These are phyloP conservation scores for Eimeria acervulina DNA, from an alignment of 169 alveolate genomes.

Conservation along the genomic window DNA sequence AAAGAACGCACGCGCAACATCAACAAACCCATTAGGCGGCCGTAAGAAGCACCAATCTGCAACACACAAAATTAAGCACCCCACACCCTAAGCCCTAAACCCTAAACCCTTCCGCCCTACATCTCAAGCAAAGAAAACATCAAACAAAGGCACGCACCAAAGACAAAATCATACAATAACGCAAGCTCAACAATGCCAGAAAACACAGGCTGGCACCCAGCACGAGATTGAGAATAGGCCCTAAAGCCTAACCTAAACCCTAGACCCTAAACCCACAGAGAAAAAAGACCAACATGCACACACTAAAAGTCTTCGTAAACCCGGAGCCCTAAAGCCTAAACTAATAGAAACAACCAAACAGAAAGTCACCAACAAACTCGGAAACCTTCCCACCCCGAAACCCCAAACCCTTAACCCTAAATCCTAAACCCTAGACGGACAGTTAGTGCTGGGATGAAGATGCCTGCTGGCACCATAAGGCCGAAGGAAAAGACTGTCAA, in stretches of 20 bases:
- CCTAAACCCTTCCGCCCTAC: neutral
- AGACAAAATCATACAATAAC: too few relatives aligned
- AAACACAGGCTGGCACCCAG: neutral
- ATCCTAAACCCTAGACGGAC: conserved; percentile 22
- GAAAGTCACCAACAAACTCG: neutral
- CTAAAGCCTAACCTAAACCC: neutral
- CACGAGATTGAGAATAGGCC: too few relatives aligned
- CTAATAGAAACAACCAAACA: neutral
- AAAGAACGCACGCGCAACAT: conserved; percentile 51
- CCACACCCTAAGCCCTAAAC: neutral
- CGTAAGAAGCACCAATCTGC: conserved; percentile 83
- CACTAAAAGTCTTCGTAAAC: neutral
- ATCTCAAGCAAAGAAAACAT: neutral
- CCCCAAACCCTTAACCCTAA: neutral
- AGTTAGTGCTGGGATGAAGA: conserved; percentile 83
- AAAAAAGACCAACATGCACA: too few relatives aligned
- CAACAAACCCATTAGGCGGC: conserved; percentile 82
- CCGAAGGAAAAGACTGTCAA: conserved; percentile 83
- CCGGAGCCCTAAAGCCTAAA: neutral
- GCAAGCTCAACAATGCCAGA: too few relatives aligned
- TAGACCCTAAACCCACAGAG: neutral
- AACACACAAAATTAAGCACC: neutral
- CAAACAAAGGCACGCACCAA: neutral
- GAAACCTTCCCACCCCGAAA: neutral
- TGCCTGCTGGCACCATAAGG: conserved; percentile 83